These are phyloP conservation scores for Magnaporthiopsis incrustans DNA, from an alignment of 2,329 filamentous ascomycete genomes.

Conservation along the genomic window DNA sequence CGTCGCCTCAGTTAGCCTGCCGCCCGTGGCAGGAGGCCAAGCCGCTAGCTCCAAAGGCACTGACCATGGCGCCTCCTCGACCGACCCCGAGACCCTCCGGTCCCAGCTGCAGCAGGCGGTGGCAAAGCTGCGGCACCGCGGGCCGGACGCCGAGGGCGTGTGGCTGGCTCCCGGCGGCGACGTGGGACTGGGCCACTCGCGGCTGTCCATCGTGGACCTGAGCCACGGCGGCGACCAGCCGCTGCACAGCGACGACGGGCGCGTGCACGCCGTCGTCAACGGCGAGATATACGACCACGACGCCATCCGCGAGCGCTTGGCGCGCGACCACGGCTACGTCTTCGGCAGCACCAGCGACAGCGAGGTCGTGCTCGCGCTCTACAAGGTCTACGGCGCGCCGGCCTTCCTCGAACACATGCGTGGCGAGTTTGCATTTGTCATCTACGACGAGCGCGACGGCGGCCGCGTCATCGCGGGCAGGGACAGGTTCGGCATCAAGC, in stretches of 20 bases:
- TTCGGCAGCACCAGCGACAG: slow-evolving; percentile 41
- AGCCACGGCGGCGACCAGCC: slow-evolving; percentile 38
- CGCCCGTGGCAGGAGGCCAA: no score
- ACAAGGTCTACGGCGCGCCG: slow-evolving; percentile 35
- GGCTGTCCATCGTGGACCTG: slow-evolving; percentile 46
- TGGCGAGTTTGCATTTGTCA: slow-evolving; percentile 45
- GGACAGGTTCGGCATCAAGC: slow-evolving; percentile 51
- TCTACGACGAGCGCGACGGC: slow-evolving; percentile 37
- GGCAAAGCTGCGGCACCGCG: slow-evolving; percentile 21
- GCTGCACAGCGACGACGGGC: slow-evolving; percentile 26
- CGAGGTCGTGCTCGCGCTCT: slow-evolving; percentile 45
- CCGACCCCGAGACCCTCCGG: background rate
- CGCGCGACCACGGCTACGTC: slow-evolving; percentile 26
- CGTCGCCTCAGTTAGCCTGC: background rate
- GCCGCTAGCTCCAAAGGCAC: background rate
- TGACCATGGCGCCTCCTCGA: background rate
- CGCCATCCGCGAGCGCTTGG: slow-evolving; percentile 28
- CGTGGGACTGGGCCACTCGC: slow-evolving; percentile 35
- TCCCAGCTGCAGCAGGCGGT: slow-evolving; percentile 17
- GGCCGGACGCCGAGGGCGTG: slow-evolving; percentile 21
- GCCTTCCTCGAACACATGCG: slow-evolving; percentile 32
- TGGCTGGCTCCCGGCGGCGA: slow-evolving; percentile 19
- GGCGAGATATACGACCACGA: slow-evolving; percentile 52
- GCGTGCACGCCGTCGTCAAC: slow-evolving; percentile 49
- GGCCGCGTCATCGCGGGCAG: slow-evolving; percentile 37